phyloP scores from a whole-genome alignment of 768 basidiomycete species.

The Hygrocybe punicea region DNA sequence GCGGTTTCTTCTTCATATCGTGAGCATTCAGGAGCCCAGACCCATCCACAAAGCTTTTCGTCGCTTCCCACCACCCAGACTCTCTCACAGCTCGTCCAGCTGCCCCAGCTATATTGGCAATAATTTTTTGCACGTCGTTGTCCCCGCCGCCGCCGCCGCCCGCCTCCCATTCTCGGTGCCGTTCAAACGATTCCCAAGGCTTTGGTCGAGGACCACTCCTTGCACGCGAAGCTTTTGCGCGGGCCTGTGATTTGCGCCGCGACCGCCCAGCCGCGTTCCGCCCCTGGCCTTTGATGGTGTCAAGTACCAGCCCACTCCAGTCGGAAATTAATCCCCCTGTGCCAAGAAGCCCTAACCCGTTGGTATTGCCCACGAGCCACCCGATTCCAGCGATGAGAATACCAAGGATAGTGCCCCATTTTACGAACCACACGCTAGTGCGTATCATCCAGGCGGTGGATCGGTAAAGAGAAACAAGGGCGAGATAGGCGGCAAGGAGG shows the following conservation, averaged over 20 bases:
- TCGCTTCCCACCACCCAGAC: constrained; percentile 33
- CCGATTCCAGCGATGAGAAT: constrained; percentile 51
- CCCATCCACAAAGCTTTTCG: constrained; percentile 21
- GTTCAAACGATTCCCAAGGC: constrained; percentile 65
- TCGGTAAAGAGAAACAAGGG: constrained; percentile 72
- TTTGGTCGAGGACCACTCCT: constrained; percentile 36
- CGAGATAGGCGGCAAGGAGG: constrained; percentile 69
- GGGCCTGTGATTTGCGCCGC: constrained; percentile 25
- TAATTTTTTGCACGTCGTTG: constrained; percentile 43
- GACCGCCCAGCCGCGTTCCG: too few species aligned
- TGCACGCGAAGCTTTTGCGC: constrained; percentile 20
- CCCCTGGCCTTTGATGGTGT: constrained; percentile 40
- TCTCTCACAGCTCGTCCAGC: constrained; percentile 26
- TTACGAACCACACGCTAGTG: constrained; percentile 63
- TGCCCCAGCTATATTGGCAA: constrained; percentile 42
- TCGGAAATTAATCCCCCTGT: constrained; percentile 38
- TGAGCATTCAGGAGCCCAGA: not conserved
- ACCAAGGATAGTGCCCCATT: constrained; percentile 68
- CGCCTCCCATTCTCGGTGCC: constrained; percentile 56
- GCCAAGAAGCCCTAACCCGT: constrained; percentile 24
- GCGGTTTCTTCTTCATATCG: not conserved
- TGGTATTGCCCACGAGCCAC: constrained; percentile 48
- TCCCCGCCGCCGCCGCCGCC: constrained; percentile 24
- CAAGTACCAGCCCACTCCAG: constrained; percentile 42
- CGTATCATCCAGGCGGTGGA: constrained; percentile 74